Evolutionary conservation across 495 filamentous ascomycete species (phyloP), one percentile per base, ranked within the genome.

Genomic region (Chaetomium tenue): DNA sequence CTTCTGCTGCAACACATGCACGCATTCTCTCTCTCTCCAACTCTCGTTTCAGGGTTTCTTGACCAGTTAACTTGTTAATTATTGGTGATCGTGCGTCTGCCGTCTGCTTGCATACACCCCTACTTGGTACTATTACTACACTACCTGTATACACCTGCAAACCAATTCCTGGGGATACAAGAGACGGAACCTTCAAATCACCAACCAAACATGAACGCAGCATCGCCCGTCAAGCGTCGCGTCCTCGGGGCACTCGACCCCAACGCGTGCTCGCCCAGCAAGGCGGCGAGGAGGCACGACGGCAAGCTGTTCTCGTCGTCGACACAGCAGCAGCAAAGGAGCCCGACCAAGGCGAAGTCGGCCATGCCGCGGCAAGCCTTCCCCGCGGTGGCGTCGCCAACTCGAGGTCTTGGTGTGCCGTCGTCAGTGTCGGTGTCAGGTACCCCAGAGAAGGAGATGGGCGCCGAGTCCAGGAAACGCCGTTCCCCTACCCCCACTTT

Each of bases 161-260:
- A 33, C 30, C 7, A 33, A 3, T 7, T 33, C 7, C 30, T 33
- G 30, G 30, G 33, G 33, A 37, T 37, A 37, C 33, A 37, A 37
- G 33, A 37, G 33, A 37, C 5, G 33, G 8, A 37, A 37, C 8
- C 33, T 33, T 7, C 30, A 33, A 33, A 33, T 33, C 30, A 33
- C 30, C 30, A n/a, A 30, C 28, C 28, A 3, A 44, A 44, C 40
- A 44, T 16, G 13, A 44, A 44, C 40, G 68, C 74, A 47, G 71
- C 74, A 46, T 72, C 74, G 48, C 77, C 78, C 2, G 66, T 60
- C 60, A 78, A 79, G 60, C 73, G 81, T 73, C 80, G 80, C 76
- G 80, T 74, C 57, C 78, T 83, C 16, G 76, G 68, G 28, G 67
- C 72, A 0, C 65, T 80, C 16, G 74, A 81, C 66, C 74, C 72